phyloP scores from a whole-genome alignment of 2,329 filamentous ascomycete genomes.

The Paraphaeosphaeria minitans region DNA sequence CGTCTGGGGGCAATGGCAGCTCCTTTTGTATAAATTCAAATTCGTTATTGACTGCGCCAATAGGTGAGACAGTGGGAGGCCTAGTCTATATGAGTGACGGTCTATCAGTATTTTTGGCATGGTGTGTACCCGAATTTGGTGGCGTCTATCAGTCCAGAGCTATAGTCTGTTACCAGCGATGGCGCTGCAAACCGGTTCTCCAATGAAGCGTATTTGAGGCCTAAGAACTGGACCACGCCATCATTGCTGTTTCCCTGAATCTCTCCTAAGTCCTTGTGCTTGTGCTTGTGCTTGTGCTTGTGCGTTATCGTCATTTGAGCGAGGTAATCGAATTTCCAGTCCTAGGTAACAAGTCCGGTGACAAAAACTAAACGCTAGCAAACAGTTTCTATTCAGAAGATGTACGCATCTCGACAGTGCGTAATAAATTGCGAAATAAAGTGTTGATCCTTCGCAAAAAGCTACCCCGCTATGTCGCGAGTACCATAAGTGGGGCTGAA shows the following conservation, averaged over 20 bases:
- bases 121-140: constrained; percentile 43
- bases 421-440: not conserved
- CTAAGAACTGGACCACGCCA: constrained; percentile 42
- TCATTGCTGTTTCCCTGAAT: constrained; percentile 32
- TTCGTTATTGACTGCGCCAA: constrained; percentile 52
- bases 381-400: not conserved
- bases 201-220: constrained; percentile 48
- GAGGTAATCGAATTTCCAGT: not conserved
- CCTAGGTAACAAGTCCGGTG: not conserved
- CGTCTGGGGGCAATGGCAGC: constrained; percentile 44
- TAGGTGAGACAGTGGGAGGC: constrained; percentile 46
- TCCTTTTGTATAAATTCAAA: constrained; percentile 56
- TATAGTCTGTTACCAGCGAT: constrained; percentile 35
- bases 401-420: not conserved
- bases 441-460: not conserved
- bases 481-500: constrained; percentile 14
- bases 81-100: constrained; percentile 12
- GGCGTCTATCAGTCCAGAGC: constrained; percentile 33
- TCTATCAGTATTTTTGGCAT: not conserved
- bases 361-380: not conserved
- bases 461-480: not conserved
- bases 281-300: constrained; percentile 24
- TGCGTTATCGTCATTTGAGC: constrained; percentile 27
- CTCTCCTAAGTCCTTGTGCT: constrained; percentile 30
- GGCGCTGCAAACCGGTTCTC: constrained; percentile 45